Evolutionary conservation across 192 early-diverging fungal genomes (phyloP), one percentile per base, ranked within the genome.

Genomic region (Mortierella claussenii): DNA sequence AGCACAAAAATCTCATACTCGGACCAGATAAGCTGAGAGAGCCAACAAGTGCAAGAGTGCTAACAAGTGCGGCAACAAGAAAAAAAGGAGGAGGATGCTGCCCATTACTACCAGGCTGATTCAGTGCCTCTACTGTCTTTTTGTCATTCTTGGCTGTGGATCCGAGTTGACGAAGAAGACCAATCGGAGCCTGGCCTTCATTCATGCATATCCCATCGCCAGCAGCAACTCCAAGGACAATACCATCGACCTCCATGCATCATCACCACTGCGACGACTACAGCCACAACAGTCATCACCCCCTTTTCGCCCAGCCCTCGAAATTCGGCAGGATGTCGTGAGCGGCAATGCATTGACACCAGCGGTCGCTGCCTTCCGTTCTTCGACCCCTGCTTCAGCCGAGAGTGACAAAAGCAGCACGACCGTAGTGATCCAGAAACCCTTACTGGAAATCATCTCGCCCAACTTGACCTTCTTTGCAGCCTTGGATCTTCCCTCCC

Each of bases 181-280:
- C n/a, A n/a, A n/a, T n/a, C n/a, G n/a, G n/a, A n/a, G n/a, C n/a
- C n/a, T n/a, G n/a, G n/a, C n/a, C n/a, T n/a, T n/a, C n/a, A n/a
- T n/a, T 33, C 52, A 76, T 43, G 73, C 64, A 40, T 65, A 56
- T 21, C 73, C 73, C 4, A 62, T 67, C 44, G 17, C 30, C 18
- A 50, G n/a, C n/a, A n/a, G n/a, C 23, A 26, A 17, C 23, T 13
- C 15, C 7, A 13, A 18, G n/a, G 7, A n/a, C n/a, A n/a, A n/a
- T n/a, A n/a, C n/a, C n/a, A n/a, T n/a, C n/a, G n/a, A n/a, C n/a
- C n/a, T n/a, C n/a, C n/a, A n/a, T n/a, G n/a, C n/a, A n/a, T n/a
- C n/a, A n/a, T n/a, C n/a, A n/a, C n/a, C n/a, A n/a, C n/a, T n/a
- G n/a, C n/a, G n/a, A n/a, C n/a, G n/a, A n/a, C n/a, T n/a, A n/a